Conservation (phyloP, 257 asterid species). For the Gynochthodes officinalis region DNA sequence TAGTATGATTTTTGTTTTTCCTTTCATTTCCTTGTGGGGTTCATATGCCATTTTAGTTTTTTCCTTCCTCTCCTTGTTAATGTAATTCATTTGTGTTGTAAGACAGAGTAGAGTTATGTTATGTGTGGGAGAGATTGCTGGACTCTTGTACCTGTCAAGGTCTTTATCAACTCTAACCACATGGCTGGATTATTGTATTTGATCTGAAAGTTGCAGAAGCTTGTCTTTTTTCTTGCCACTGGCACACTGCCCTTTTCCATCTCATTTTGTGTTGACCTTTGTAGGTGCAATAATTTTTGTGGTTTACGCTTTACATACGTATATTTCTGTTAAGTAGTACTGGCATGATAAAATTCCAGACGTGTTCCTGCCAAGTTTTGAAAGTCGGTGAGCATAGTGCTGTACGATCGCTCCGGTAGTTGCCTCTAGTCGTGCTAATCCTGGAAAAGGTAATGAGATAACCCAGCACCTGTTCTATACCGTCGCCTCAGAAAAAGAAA, state of each 20-base stretch:
- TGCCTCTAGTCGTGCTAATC: no score
- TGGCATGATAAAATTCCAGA: background rate
- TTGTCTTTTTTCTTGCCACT: no score
- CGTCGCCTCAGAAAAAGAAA: no score
- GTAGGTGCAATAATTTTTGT: background rate
- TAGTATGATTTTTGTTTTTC: background rate
- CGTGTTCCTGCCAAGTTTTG: background rate
- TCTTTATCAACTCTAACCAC: no score
- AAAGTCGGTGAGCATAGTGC: no score
- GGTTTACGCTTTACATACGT: background rate
- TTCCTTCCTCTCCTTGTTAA: background rate
- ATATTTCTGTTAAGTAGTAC: no score
- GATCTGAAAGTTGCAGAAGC: background rate
- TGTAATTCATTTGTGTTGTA: background rate
- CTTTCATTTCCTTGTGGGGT: background rate
- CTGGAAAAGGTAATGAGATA: no score
- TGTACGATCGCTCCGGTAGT: no score
- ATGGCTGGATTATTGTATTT: background rate
- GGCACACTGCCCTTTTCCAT: no score
- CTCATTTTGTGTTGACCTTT: no score
- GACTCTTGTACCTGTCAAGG: no score
- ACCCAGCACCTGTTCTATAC: no score
- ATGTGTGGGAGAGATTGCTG: background rate
- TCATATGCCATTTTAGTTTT: background rate
- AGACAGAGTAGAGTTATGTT: background rate